Percentiles rank a stretch among this genome's conserved stretches.
Conservation (phyloP, 805 yeast genomes). For the Grigorovia jiainica region DNA sequence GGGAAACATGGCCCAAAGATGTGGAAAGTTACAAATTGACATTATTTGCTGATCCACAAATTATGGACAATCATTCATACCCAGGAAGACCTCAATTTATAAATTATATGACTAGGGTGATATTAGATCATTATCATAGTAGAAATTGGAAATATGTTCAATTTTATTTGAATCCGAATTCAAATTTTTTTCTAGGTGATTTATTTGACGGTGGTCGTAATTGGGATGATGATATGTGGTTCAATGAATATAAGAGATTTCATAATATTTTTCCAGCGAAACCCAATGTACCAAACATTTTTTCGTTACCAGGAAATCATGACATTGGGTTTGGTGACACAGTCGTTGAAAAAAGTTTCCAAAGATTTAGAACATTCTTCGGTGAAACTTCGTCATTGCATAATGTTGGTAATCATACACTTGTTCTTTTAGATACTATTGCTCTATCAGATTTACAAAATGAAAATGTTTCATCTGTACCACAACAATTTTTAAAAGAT, state of each 20-base stretch:
- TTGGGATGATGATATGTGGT: conserved; percentile 68
- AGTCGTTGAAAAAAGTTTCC: conserved; percentile 44
- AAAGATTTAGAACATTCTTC: conserved; percentile 60
- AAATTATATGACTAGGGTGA: conserved; percentile 44
- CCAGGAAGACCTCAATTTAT: conserved; percentile 51
- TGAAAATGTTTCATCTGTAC: conserved; percentile 35
- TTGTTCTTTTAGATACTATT: conserved; percentile 74
- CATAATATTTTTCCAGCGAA: conserved; percentile 52
- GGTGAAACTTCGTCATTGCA: conserved; percentile 54
- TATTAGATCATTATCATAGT: conserved; percentile 72
- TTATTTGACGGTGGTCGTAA: conserved; percentile 91
- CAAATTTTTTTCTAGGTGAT: conserved; percentile 79
- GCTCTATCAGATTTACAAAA: conserved; percentile 57
- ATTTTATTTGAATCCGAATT: conserved; percentile 55
- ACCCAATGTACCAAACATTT: conserved; percentile 34
- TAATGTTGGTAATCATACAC: conserved; percentile 58
- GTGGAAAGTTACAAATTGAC: conserved; percentile 41
- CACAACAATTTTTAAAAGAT: conserved; percentile 43
- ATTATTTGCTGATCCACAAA: conserved; percentile 87
- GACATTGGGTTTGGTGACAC: conserved; percentile 89
- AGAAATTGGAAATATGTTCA: conserved; percentile 62
- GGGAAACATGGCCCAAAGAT: conserved; percentile 50
- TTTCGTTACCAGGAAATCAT: conserved; percentile 82
- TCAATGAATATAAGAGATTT: conserved; percentile 61
- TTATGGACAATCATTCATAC: conserved; percentile 82